Evolutionary conservation across 176 grass and related monocot genomes (phyloP), one percentile per base, ranked within the genome.

Genomic region (Puccinellia tenuiflora): DNA sequence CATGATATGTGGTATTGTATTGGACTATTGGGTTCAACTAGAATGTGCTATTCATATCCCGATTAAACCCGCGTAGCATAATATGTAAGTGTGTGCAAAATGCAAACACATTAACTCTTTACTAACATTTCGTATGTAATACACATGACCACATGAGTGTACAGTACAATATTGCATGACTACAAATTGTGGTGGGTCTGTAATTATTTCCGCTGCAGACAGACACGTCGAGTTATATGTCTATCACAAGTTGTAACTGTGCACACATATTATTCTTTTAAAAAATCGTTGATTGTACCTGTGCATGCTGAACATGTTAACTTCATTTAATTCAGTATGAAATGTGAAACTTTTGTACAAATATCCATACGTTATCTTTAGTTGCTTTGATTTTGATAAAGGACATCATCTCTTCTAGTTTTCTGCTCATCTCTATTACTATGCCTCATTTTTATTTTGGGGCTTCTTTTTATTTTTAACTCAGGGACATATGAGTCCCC

Each of bases 401-500:
- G 43, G 69, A 35, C 13, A 28, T 13, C 21, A 72, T 15, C 11
- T 33, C 31, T 6, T 51, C 18, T 61, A 46, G 2, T 70, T 89
- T 51, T 68, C 22, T 57, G n/a, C 21, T 87, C 46, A 30, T 83
- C 68, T 37, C 38, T 60, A 68, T 47, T 52, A 79, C 24, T 61
- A 33, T 24, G 15, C 25, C 43, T 14, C 40, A 25, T 46, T 72
- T 72, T 72, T 72, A 28, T 29, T 46, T 46, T 45, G 22, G 12
- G 37, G 26, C 24, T 73, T 62, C 10, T 6, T 56, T 66, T 34
- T 68, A 76, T 82, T 57, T 68, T 34, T 53, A 85, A 80, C 54
- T 80, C 81, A 97, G 95, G 92, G 92, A 45, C 68, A 86, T 26
- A 86, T 50, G 55, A 86, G 73, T 80, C 77, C 90, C 71, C 88